phyloP scores from a whole-genome alignment of 164 flowering plant species.

The Buxus sempervirens region DNA sequence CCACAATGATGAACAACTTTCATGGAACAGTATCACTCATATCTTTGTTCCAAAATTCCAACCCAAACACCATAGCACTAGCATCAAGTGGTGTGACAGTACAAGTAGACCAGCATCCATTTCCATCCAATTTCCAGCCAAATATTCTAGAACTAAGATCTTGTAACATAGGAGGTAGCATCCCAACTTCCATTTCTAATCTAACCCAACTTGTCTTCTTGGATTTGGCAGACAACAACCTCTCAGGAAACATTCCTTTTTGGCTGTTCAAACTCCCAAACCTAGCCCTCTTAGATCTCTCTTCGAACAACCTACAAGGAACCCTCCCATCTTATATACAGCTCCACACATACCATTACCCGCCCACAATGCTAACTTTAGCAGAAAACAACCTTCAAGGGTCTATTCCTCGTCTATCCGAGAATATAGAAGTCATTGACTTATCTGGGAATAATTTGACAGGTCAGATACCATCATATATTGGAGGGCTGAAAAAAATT shows the following conservation, averaged over 20 bases:
- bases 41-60: conserved; percentile 11
- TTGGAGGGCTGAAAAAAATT: conserved; percentile 8
- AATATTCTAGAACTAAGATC: conserved; percentile 5
- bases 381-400: conserved; percentile 18
- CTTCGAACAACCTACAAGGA: conserved; percentile 15
- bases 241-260: conserved; percentile 15
- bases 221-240: conserved; percentile 16
- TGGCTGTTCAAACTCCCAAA: conserved; percentile 18
- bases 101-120: background rate
- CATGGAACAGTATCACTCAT: conserved; percentile 11
- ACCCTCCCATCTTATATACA: conserved; percentile 7
- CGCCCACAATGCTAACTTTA: background rate
- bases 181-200: conserved; percentile 10
- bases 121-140: conserved; percentile 4
- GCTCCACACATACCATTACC: background rate
- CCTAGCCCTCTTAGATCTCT: conserved; percentile 15
- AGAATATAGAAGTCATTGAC: conserved; percentile 10
- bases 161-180: conserved; percentile 13
- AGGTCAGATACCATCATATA: conserved; percentile 11
- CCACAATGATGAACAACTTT: conserved; percentile 7
- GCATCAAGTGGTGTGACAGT: background rate
- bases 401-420: conserved; percentile 12
- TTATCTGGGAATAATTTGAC: conserved; percentile 18
- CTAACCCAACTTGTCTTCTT: conserved; percentile 5
- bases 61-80: background rate